Evolutionary conservation across 306 rosid species (phyloP), one percentile per base, ranked within the genome.

Genomic region (Mucuna pruriens): DNA sequence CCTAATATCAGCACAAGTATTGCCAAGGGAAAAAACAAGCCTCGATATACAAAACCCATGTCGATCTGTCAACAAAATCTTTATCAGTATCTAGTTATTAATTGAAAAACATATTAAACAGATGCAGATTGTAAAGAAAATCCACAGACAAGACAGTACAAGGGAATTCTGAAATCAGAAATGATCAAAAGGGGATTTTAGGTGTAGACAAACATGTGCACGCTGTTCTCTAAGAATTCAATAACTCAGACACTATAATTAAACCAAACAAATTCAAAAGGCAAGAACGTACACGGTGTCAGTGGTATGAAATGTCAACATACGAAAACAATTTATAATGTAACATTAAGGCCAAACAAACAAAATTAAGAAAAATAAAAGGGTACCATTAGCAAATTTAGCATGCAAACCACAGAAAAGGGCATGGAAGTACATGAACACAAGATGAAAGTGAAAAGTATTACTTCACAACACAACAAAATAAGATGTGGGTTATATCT

Each of bases 11-110:
- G 11, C 12, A 82, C 23, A 34, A 84, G 31, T 62, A 85, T 58
- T 55, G 82, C 81, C 29, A 79, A 39, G 9, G 51, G 54, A 75
- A 85, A 10, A 20, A 73, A 52, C 66, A 80, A 74, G 69, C 39
- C 25, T 83, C 20, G 60, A 61, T 45, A 69, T 38, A 51, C 36
- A 38, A 38, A 79, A 25, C 1, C 60, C 96, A 89, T 91, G 40
- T 83, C 76, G 13, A 69, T 45, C 90, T 89, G 87, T 62, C 73
- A 80, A 17, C 26, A 80, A 61, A 38, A 69, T 57, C 67, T 36
- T 23, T 31, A 75, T 74, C 40, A 70, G 67, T 51, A 15, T 1
- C 45, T 22, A 48, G 38, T 7, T 13, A 67, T 70, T 49, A 31
- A 69, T 69, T 17, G 1, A 22, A 38, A 15, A 6, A 77, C 5